Conservation (phyloP, 148 eudicot species). For the Gaultheria prostrata region DNA sequence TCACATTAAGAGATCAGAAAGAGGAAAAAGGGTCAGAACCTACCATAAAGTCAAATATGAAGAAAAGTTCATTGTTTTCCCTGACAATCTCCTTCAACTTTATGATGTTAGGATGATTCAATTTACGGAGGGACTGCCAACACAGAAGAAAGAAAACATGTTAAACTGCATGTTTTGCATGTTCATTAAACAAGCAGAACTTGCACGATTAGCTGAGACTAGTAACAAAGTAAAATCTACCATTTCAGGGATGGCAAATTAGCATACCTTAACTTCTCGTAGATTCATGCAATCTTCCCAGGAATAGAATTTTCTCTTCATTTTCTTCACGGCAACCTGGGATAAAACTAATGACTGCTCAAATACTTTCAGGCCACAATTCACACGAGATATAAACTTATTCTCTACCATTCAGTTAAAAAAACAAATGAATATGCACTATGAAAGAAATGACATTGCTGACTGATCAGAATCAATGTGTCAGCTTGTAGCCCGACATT, state of each 20-base stretch:
- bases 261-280: slow-evolving; percentile 86
- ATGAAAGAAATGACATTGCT: neutral
- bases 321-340: slow-evolving; percentile 96
- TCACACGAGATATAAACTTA: slow-evolving; percentile 5
- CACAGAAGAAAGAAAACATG: slow-evolving; percentile 12
- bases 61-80: slow-evolving; percentile 75
- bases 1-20: neutral
- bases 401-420: neutral
- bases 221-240: slow-evolving; percentile 9
- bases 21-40: slow-evolving; percentile 16
- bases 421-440: neutral
- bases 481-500: neutral
- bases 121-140: slow-evolving; percentile 71
- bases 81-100: slow-evolving; percentile 95
- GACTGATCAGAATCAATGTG: neutral
- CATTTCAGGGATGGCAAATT: neutral
- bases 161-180: neutral
- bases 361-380: slow-evolving; percentile 6
- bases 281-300: slow-evolving; percentile 94
- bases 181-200: slow-evolving; percentile 7
- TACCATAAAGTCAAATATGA: slow-evolving; percentile 96
- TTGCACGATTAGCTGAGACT: neutral
- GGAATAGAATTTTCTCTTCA: slow-evolving; percentile 83
- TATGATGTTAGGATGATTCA: slow-evolving; percentile 91
- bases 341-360: slow-evolving; percentile 16